phyloP scores from a whole-genome alignment of 208 protist genomes.

The Angomonas deanei region DNA sequence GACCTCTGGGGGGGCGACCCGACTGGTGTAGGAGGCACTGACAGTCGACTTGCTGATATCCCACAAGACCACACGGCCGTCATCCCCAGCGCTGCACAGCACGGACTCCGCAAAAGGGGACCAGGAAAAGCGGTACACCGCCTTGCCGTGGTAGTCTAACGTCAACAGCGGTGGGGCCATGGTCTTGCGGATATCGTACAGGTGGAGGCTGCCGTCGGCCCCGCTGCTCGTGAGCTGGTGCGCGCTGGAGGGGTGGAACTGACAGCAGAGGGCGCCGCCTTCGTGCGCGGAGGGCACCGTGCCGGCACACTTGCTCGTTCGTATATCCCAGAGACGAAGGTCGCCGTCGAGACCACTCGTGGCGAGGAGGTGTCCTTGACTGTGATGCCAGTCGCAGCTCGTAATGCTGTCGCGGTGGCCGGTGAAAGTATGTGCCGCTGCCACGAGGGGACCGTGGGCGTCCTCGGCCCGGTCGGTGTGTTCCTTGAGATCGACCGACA shows the following conservation, averaged over 20 bases:
- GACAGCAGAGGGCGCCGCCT: conserved; percentile 34
- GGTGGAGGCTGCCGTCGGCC: conserved; percentile 19
- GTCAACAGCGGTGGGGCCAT: conserved; percentile 11
- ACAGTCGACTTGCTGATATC: conserved; percentile 38
- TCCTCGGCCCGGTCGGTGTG: conserved; percentile 10
- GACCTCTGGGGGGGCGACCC: conserved; percentile 58
- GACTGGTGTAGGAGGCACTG: conserved; percentile 27
- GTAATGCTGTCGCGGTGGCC: conserved; percentile 75
- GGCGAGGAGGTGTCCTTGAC: conserved; percentile 83
- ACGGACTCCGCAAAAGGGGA: conserved; percentile 42
- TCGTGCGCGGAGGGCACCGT: conserved; percentile 26
- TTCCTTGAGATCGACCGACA: conserved; percentile 20
- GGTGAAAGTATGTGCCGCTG: conserved; percentile 33
- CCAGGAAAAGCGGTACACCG: conserved; percentile 50
- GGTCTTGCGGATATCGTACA: conserved; percentile 55
- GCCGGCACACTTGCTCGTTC: conserved; percentile 18
- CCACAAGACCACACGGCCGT: conserved; percentile 57
- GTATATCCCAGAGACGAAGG: conserved; percentile 87
- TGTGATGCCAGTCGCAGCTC: conserved; percentile 92
- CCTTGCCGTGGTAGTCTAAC: conserved; percentile 37
- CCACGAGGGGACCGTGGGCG: conserved; percentile 11
- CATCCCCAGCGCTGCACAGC: conserved; percentile 30
- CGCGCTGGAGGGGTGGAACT: conserved; percentile 43
- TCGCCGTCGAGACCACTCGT: conserved; percentile 94
- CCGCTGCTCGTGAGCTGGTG: conserved; percentile 50